Evolutionary conservation across 805 yeast species (phyloP).

Genomic region (Saccharomycopsis synnaedendra): DNA sequence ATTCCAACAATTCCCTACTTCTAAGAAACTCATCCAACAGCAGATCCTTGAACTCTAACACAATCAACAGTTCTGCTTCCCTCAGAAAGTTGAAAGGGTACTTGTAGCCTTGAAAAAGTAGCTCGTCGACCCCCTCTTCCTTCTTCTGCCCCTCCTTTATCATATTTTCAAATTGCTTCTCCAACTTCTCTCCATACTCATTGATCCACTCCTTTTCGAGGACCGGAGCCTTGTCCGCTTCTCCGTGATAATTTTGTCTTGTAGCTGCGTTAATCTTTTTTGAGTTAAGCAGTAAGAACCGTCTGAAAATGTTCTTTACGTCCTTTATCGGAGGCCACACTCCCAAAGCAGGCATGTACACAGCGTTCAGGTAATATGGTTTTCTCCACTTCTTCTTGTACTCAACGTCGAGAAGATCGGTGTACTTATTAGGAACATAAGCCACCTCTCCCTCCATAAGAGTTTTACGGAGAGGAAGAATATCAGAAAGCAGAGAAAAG

Average conservation of each 20-base stretch:
- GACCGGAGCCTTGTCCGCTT: neutral
- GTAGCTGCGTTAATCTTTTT: neutral
- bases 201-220: neutral
- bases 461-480: constrained; percentile 42
- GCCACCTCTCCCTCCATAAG: constrained; percentile 48
- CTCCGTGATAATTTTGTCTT: neutral
- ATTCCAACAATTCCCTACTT: constrained; percentile 2
- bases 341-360: neutral
- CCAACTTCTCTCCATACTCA: neutral
- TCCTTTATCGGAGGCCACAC: neutral
- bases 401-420: constrained; percentile 1
- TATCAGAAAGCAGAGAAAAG: constrained; percentile 32
- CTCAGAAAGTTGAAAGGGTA: constrained; percentile 1
- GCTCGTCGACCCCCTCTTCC: neutral
- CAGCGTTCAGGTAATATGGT: neutral
- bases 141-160: neutral
- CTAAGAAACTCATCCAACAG: neutral
- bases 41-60: neutral
- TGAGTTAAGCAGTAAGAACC: neutral
- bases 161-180: neutral
- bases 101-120: neutral
- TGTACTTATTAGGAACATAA: constrained; percentile 33
- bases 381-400: constrained; percentile 4
- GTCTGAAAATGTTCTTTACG: neutral
- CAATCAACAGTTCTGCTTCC: neutral